Evolutionary conservation across 495 filamentous ascomycete species (phyloP), one percentile per base, ranked within the genome.

Genomic region (Penicillium taxi): DNA sequence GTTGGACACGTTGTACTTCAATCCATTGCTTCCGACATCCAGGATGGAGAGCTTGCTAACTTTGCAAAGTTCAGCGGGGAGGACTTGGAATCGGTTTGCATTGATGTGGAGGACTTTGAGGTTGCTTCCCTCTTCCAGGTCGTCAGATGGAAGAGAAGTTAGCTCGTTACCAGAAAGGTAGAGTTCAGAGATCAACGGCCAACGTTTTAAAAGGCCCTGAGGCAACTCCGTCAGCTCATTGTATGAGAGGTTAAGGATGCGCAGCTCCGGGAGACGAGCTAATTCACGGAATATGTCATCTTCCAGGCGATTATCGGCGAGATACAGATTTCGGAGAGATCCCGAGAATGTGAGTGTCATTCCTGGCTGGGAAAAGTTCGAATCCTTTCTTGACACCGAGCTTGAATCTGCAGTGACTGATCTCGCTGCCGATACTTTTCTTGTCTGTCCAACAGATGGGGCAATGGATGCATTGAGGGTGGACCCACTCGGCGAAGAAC

Each of bases 1-100:
- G 53, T 99, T 99, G 17, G 88, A 91, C 22, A 99, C 89, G 53
- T 99, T 99, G 69, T 99, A 99, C 57, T 96, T 99, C 29, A 99
- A 71, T n/a, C 72, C 74, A 50, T 99, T 99, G 68, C 84, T 96
- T 35, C 89, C 89, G 44, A 91, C 90, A 62, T 99, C 91, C 25
- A 99, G 68, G 15, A 94, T 81, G 6, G 89, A 72, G 17, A 95
- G 73, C 60, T 89, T 93, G 56, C 84, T 80, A 12, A 95, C 86
- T 58, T 95, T 89, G 34, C 86, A 91, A 20, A 99, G 78, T 56
- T 99, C 91, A 1, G 91, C 93, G 1, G 91, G 93, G 1, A 99
- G 72, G 17, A 90, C 89, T 47, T 94, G 93, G 53, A 99, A 99
- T 55, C 94, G 88, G 60, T 99, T 99, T 39, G 79, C 78, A 58